Conservation (phyloP, 2,329 filamentous ascomycete genomes). For the Cercospora zeina region DNA sequence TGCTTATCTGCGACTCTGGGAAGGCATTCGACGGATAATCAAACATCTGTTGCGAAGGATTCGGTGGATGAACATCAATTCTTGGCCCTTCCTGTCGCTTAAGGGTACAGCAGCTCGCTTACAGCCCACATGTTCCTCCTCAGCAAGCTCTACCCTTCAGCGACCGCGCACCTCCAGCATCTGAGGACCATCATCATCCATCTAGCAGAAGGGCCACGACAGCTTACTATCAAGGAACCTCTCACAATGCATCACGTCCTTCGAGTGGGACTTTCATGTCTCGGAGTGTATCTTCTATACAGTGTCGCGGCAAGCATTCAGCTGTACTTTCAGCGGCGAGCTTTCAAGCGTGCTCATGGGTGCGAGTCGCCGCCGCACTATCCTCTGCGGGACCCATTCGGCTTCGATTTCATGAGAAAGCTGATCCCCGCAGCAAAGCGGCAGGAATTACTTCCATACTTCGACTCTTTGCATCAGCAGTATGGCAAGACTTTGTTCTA, state of each 20-base stretch:
- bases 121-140: background rate
- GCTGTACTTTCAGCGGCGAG: background rate
- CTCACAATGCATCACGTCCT: background rate
- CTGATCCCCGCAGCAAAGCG: constrained; percentile 11
- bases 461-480: constrained; percentile 4
- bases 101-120: background rate
- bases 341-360: constrained; percentile 4
- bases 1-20: too few species aligned
- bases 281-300: background rate
- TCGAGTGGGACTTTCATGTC: background rate
- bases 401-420: constrained; percentile 7
- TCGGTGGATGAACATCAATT: background rate
- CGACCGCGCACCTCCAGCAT: background rate
- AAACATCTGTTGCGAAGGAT: background rate
- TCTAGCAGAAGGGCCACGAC: background rate
- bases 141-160: background rate
- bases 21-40: too few species aligned
- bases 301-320: background rate
- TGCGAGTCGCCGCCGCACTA: constrained; percentile 10
- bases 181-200: background rate
- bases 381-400: constrained; percentile 7
- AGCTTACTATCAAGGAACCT: background rate
- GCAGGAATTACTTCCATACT: constrained; percentile 13
- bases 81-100: background rate
- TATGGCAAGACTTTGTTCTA: constrained; percentile 9